phyloP scores from a whole-genome alignment of 305 asterid species.

The Fraxinus dipetala region DNA sequence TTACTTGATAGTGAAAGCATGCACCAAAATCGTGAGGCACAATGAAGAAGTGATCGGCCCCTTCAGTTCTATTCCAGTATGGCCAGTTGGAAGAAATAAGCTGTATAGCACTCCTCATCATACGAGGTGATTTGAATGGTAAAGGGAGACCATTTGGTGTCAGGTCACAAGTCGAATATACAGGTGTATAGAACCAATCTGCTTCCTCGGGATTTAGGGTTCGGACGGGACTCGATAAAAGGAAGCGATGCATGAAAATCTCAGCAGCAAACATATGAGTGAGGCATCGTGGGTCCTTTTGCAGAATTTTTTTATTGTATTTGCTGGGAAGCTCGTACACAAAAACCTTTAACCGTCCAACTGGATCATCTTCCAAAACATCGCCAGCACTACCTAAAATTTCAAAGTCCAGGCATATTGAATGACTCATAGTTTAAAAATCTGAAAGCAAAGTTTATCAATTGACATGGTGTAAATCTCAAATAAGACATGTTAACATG shows the following conservation, averaged over 20 bases:
- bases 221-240: conserved; percentile 53
- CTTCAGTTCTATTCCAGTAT: conserved; percentile 62
- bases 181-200: conserved; percentile 67
- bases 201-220: conserved; percentile 67
- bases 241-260: conserved; percentile 60
- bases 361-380: conserved; percentile 69
- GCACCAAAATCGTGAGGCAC: conserved; percentile 63
- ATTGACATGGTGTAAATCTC: background rate
- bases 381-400: conserved; percentile 68
- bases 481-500: background rate
- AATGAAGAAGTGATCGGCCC: conserved; percentile 68
- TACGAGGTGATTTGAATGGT: conserved; percentile 22
- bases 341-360: conserved; percentile 61
- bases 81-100: conserved; percentile 66
- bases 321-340: conserved; percentile 67
- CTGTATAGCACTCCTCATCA: conserved; percentile 69
- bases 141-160: conserved; percentile 66
- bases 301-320: conserved; percentile 58
- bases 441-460: background rate
- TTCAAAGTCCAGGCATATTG: background rate
- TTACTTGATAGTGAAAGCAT: conserved; percentile 62
- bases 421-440: background rate
- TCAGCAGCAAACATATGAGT: conserved; percentile 72
- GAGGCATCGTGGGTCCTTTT: conserved; percentile 61
- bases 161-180: conserved; percentile 56